Percentiles rank a stretch among this genome's conserved stretches.
Evolutionary conservation across 495 filamentous ascomycete species (phyloP).

Genomic region (Penicillium soppii): DNA sequence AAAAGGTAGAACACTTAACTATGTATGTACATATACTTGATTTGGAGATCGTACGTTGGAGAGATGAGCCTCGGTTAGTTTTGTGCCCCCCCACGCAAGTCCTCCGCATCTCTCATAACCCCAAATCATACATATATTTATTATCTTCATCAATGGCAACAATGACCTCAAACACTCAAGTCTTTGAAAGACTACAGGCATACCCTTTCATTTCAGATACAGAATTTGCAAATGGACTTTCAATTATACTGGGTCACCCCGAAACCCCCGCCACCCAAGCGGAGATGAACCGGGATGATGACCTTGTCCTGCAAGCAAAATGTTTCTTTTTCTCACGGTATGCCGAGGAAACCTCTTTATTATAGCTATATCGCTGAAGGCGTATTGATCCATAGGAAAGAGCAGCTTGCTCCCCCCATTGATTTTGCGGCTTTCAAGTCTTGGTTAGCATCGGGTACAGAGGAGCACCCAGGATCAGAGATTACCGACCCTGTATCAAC

Average conservation of each 20-base stretch:
- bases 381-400: constrained; percentile 31
- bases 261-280: constrained; percentile 37
- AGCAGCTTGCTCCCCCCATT: constrained; percentile 36
- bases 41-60: no score
- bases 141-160: constrained; percentile 6
- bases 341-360: neutral
- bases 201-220: constrained; percentile 43
- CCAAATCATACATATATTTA: neutral
- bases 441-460: constrained; percentile 34
- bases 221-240: constrained; percentile 50
- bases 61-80: constrained; percentile 12
- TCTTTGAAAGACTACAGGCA: constrained; percentile 28
- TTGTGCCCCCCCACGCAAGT: constrained; percentile 10
- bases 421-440: constrained; percentile 40
- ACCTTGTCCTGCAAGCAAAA: constrained; percentile 50
- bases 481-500: neutral
- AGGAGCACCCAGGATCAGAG: constrained; percentile 1
- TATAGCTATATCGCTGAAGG: neutral
- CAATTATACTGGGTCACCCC: constrained; percentile 47
- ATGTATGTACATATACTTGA: no score
- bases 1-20: no score
- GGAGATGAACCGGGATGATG: constrained; percentile 42
- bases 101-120: constrained; percentile 8
- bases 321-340: constrained; percentile 56
- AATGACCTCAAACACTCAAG: neutral